Percentiles rank a stretch among this genome's conserved stretches.
Evolutionary conservation across 2,329 filamentous ascomycete genomes (phyloP).

Genomic region (Tolypocladium tundrense): DNA sequence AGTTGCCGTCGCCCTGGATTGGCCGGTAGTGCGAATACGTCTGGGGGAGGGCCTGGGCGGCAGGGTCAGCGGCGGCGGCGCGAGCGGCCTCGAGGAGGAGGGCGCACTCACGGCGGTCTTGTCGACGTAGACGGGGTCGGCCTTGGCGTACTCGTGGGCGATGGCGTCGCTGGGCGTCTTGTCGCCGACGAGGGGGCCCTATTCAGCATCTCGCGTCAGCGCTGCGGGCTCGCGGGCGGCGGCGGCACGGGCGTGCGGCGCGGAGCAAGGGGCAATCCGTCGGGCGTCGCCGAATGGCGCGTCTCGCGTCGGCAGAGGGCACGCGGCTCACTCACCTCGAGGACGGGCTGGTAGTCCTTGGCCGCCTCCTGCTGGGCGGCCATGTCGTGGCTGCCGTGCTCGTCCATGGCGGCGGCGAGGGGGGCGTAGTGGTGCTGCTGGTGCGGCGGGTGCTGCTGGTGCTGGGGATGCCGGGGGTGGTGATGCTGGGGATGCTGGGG

Average conservation of each 20-base stretch:
- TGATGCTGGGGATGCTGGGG: not conserved
- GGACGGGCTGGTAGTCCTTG: constrained; percentile 45
- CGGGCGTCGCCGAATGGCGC: not conserved
- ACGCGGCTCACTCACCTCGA: constrained; percentile 33
- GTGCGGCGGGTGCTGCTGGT: not conserved
- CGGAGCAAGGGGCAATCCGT: not conserved
- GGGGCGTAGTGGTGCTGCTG: constrained; percentile 2
- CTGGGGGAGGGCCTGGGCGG: constrained; percentile 60
- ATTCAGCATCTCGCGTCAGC: constrained; percentile 2
- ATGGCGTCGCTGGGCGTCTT: constrained; percentile 69
- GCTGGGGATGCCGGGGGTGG: constrained; percentile 5
- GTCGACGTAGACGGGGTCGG: constrained; percentile 71
- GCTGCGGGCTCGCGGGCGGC: not conserved
- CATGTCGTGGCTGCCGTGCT: constrained; percentile 30
- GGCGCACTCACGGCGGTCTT: constrained; percentile 67
- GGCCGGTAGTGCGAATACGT: constrained; percentile 83
- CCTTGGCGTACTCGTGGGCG: constrained; percentile 76
- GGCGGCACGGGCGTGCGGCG: not conserved
- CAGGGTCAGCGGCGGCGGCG: not conserved
- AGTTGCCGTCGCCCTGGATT: constrained; percentile 87
- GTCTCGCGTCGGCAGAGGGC: not conserved
- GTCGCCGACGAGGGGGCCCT: constrained; percentile 78
- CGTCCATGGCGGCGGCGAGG: constrained; percentile 20
- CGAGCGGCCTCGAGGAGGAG: not conserved
- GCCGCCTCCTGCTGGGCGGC: constrained; percentile 52